Percentiles rank a stretch among this genome's conserved stretches.
phyloP scores from a whole-genome alignment of 2,329 filamentous ascomycete species.

The Aspergillus hiratsukae region DNA sequence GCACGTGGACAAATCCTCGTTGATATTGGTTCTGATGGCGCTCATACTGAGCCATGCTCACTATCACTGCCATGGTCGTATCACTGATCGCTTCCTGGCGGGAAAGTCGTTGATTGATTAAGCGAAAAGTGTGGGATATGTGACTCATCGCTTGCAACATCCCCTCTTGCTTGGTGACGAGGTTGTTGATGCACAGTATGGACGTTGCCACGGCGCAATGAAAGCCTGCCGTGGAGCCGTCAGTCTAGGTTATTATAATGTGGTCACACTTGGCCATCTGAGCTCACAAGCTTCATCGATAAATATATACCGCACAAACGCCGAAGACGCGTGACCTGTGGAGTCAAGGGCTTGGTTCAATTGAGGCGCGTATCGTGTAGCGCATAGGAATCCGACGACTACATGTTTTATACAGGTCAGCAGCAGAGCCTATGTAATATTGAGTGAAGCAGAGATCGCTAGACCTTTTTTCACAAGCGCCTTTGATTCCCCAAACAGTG shows the following conservation, averaged over 20 bases:
- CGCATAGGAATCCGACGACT: background rate
- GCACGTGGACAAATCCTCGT: background rate
- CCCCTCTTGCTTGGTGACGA: background rate
- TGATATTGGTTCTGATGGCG: background rate
- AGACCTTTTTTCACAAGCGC: background rate
- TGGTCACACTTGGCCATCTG: no score
- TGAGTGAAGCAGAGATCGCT: background rate
- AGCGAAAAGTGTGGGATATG: background rate
- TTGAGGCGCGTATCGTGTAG: background rate
- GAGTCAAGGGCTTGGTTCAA: background rate
- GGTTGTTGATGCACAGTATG: background rate
- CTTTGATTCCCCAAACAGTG: background rate
- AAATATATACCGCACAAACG: background rate
- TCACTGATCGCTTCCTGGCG: background rate
- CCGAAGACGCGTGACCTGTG: background rate
- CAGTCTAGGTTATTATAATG: background rate
- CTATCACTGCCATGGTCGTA: background rate
- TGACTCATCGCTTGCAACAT: background rate
- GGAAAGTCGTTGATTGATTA: background rate
- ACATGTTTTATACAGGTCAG: background rate
- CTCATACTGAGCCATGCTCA: background rate
- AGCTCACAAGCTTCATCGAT: background rate
- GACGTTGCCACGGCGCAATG: background rate
- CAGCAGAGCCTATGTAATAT: background rate
- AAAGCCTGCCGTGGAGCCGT: background rate